Percentiles rank a stretch among this genome's conserved stretches.
Conservation (phyloP, 257 asterid genomes). For the Verbascum thapsus region DNA sequence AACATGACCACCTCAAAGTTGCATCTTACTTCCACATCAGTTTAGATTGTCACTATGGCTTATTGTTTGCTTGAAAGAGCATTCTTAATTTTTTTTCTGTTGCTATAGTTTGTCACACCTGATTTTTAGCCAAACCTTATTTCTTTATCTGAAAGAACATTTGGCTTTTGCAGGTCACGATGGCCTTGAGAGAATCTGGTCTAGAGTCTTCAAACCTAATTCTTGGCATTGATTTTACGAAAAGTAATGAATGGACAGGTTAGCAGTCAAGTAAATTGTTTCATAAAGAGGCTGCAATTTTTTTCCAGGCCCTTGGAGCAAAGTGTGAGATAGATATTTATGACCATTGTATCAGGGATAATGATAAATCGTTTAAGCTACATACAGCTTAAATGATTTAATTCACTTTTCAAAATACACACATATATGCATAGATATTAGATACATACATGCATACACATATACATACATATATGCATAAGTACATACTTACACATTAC, state of each 20-base stretch:
- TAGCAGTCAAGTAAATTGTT: slow-evolving; percentile 28
- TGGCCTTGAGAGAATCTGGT: slow-evolving; percentile 73
- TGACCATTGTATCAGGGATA: not conserved
- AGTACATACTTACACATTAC: too few relatives aligned
- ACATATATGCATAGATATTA: too few relatives aligned
- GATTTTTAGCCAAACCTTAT: slow-evolving; percentile 12
- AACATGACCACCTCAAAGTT: not conserved
- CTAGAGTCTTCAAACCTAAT: slow-evolving; percentile 89
- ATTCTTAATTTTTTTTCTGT: not conserved
- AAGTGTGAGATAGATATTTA: not conserved
- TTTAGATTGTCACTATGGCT: slow-evolving; percentile 2
- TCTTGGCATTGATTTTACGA: slow-evolving; percentile 81
- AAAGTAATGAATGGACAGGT: slow-evolving; percentile 95
- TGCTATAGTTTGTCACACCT: slow-evolving; percentile 6
- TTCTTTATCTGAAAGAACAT: slow-evolving; percentile 16
- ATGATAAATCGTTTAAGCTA: slow-evolving; percentile 1
- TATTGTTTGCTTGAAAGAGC: slow-evolving; percentile 1
- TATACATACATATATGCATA: too few relatives aligned
- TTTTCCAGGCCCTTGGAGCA: not conserved
- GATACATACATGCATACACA: too few relatives aligned
- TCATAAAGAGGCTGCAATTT: slow-evolving; percentile 27
- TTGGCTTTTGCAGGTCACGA: slow-evolving; percentile 59
- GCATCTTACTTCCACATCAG: slow-evolving; percentile 4
- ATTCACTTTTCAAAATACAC: not conserved
- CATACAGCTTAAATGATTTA: slow-evolving; percentile 7